Evolutionary conservation across 202 grass and related monocot species (phyloP), one percentile per base, ranked within the genome.

Genomic region (Hordeum pubiflorum): DNA sequence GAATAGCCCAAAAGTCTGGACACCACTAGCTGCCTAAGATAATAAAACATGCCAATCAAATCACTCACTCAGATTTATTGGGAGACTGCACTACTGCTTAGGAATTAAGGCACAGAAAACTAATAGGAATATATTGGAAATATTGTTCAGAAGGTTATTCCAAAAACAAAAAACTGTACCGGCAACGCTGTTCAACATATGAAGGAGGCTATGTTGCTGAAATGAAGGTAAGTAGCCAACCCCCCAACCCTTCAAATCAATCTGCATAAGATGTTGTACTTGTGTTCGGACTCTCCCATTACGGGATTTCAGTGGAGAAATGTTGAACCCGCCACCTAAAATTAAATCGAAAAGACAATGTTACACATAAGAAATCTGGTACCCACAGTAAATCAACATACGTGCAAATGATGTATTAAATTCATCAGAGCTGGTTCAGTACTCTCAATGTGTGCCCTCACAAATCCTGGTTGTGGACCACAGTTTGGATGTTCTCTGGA

Each of bases 401-500:
- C 66, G 39, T 63, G 44, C 71, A 78, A 77, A 78, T 60, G 15
- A 15, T 73, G 18, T 63, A 69, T 4, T 13, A 17, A 89, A 68
- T 58, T 79, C 12, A 54, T 74, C 61, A 58, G 34, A 58, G 63
- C 1, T 24, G 12, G 43, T 81, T 85, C 1, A 20, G 82, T 94
- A 98, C 95, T 98, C 73, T 98, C 95, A 69, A 98, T 91, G 75
- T 98, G 86, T 38, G 95, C 92, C 66, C 95, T 98, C 33, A 98
- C 92, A 87, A 98, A 98, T 93, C 95, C 92, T 89, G 91, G 91
- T 78, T 94, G 88, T 80, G 90, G 86, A 75, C 84, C 88, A 89
- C 95, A 98, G 87, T 94, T 98, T 88, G 80, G 83, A 81, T 98
- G 95, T 62, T 94, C 92, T 87, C 95, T 94, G n/a, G 95, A 98